Evolutionary conservation across 192 early-diverging fungal species (phyloP), one percentile per base, ranked within the genome.

Genomic region (Ambispora gerdemannii): DNA sequence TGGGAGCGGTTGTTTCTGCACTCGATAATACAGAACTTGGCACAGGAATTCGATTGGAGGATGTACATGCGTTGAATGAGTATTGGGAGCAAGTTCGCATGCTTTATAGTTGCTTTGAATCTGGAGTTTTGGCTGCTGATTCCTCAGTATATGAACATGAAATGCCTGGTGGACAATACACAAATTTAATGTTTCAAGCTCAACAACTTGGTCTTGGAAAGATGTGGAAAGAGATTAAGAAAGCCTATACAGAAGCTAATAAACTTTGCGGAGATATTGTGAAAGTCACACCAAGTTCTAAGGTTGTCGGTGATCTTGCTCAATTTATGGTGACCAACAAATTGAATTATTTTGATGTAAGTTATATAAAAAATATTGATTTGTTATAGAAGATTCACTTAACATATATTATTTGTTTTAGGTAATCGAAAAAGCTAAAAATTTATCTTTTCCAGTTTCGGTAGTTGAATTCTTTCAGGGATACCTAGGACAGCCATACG

Each of bases 151-250:
- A 98, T 79, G 84, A 89, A 30, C 94, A 95, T 77, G 96, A 98
- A 83, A 96, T 98, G 96, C 94, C 93, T 56, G 94, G 95, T 68
- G 91, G 96, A 30, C 96, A 98, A 81, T 98, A 98, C 85, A 98
- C 96, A 56, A 98, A 98, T 82, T 79, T 98, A 50, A 88, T 97
- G 84, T 98, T 98, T 90, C 96, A 98, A 80, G 89, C 92, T 33
- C 91, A 95, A 77, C 92, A 93, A 73, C 84, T 97, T 19, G 96
- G 96, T 7, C 83, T 98, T 15, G 96, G 96, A 55, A 86, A 92
- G 32, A 87, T 88, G 69, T 98, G 96, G 96, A 89, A 93, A 73
- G 91, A 92, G 72, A 92, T 98, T 73, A 97, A 97, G 82, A 81
- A 82, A 30, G 93, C 94, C 2, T 98, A 98, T 72, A 83, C 85